Conservation (phyloP, 371 early-diverging fungal species). For the Parasitella parasitica region DNA sequence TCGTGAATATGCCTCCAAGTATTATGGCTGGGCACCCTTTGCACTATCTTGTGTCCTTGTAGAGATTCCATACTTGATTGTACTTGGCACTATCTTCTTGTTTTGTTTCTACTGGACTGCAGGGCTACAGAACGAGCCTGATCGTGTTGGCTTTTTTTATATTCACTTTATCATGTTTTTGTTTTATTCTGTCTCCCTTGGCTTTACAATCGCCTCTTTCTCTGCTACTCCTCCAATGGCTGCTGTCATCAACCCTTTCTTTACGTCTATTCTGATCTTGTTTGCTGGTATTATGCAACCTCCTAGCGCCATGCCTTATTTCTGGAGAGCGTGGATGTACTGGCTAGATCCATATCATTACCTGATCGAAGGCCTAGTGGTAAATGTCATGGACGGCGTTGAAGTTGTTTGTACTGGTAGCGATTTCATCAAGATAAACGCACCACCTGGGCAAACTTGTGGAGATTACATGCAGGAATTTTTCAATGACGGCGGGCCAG, state of each 20-base stretch:
- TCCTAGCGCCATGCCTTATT: conserved; percentile 61
- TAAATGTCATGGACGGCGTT: conserved; percentile 62
- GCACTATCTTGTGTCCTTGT: conserved; percentile 48
- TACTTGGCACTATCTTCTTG: conserved; percentile 57
- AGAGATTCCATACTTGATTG: conserved; percentile 59
- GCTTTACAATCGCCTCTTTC: conserved; percentile 51
- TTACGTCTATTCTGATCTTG: conserved; percentile 66
- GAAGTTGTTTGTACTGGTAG: conserved; percentile 47
- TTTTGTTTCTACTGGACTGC: conserved; percentile 72
- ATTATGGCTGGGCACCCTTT: conserved; percentile 73
- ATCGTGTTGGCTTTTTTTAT: conserved; percentile 62
- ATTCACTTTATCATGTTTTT: conserved; percentile 59
- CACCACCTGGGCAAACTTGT: conserved; percentile 68
- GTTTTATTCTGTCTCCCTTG: conserved; percentile 66
- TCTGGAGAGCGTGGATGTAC: conserved; percentile 81
- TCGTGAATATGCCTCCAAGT: conserved; percentile 70
- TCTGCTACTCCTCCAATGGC: conserved; percentile 63
- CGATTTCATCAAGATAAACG: conserved; percentile 54
- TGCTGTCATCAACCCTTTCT: conserved; percentile 70
- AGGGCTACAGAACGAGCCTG: conserved; percentile 54
- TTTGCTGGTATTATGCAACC: conserved; percentile 76
- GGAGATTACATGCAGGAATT: conserved; percentile 58
- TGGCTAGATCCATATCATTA: conserved; percentile 73
- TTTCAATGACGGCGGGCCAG: conserved; percentile 40
- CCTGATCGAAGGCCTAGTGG: conserved; percentile 70